These are phyloP conservation scores for Xylaria bambusicola DNA, from an alignment of 495 filamentous ascomycete species.

Conservation along the genomic window DNA sequence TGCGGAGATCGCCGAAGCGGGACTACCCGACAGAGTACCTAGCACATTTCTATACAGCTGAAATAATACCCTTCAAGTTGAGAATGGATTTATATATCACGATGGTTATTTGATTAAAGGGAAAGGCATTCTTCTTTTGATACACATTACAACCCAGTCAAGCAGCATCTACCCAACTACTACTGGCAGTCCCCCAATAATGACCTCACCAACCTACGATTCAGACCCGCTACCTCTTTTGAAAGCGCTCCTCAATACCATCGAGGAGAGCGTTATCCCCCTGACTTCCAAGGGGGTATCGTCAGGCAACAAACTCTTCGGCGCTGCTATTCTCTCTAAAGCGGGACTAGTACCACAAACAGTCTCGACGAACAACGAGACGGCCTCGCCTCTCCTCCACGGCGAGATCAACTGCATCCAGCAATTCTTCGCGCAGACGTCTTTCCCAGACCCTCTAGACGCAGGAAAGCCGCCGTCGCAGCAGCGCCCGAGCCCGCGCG, in stretches of 20 bases:
- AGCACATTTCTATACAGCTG: no score
- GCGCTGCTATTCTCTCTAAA: conserved; percentile 40
- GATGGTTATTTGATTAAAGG: no score
- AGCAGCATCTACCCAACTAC: no score
- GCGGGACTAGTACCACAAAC: conserved; percentile 29
- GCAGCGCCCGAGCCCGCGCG: conserved; percentile 20
- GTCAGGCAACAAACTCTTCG: conserved; percentile 44
- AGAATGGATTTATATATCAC: no score
- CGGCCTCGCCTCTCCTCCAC: conserved; percentile 39
- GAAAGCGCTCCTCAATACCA: conserved; percentile 33
- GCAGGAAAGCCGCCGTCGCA: not conserved
- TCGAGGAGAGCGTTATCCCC: conserved; percentile 36
- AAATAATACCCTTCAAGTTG: no score
- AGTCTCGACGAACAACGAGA: conserved; percentile 43
- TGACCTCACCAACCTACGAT: not conserved
- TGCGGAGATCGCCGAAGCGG: conserved; percentile 15
- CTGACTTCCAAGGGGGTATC: conserved; percentile 38
- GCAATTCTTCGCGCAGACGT: conserved; percentile 36
- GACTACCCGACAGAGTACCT: not conserved
- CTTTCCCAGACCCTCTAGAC: conserved; percentile 7
- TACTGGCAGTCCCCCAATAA: not conserved
- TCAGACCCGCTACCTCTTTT: conserved; percentile 25
- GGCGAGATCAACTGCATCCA: conserved; percentile 51
- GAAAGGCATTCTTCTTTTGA: no score
- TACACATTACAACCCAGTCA: no score